phyloP scores from a whole-genome alignment of 495 filamentous ascomycete species.

The Penicillium arizonense region DNA sequence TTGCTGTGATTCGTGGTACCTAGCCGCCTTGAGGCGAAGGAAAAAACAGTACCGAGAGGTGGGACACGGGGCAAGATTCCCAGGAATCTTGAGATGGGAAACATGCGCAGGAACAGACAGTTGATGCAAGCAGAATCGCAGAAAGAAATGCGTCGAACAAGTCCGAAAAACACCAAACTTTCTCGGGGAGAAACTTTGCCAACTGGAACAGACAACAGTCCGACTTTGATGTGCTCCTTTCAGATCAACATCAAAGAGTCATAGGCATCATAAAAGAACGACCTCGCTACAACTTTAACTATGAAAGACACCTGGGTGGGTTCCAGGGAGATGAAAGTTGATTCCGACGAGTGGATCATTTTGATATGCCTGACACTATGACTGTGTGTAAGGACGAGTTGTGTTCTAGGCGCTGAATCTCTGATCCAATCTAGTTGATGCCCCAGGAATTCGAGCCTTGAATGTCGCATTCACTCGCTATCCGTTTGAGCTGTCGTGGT shows the following conservation, averaged over 20 bases:
- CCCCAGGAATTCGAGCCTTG: constrained; percentile 20
- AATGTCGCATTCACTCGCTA: constrained; percentile 12
- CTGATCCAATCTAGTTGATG: constrained; percentile 24
- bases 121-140: constrained; percentile 21
- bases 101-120: constrained; percentile 42
- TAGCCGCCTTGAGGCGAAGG: constrained; percentile 31
- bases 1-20: constrained; percentile 51
- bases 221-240: constrained; percentile 21
- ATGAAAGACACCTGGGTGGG: constrained; percentile 27
- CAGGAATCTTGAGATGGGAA: constrained; percentile 39
- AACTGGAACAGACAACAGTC: constrained; percentile 44
- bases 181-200: constrained; percentile 25
- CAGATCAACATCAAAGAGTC: constrained; percentile 20
- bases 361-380: constrained; percentile 21
- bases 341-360: constrained; percentile 53
- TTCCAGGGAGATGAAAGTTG: constrained; percentile 26
- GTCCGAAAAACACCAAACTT: constrained; percentile 22
- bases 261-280: constrained; percentile 27
- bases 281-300: constrained; percentile 46
- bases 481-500: constrained; percentile 18
- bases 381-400: constrained; percentile 41
- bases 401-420: constrained; percentile 35
- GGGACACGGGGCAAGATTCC: constrained; percentile 42
- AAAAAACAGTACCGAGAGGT: constrained; percentile 24
- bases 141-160: constrained; percentile 15